Conservation (phyloP, 116 monocot species). For the Phalaenopsis hybrid region DNA sequence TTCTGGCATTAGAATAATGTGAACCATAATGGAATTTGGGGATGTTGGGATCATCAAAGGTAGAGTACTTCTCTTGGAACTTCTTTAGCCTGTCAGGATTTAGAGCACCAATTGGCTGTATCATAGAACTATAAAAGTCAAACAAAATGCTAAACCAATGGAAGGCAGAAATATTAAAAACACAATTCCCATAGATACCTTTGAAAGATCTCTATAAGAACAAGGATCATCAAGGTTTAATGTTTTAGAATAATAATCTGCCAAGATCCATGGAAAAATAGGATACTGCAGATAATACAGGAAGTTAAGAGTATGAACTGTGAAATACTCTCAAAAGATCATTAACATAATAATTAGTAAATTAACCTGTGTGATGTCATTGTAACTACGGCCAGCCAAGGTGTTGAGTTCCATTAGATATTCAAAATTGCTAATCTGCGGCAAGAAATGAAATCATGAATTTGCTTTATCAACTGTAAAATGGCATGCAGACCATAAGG, state of each 20-base stretch:
- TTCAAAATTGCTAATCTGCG: conserved; percentile 98
- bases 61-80: conserved; percentile 80
- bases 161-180: conserved; percentile 6
- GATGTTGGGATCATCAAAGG: conserved; percentile 86
- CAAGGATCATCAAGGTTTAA: conserved; percentile 70
- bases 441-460: conserved; percentile 9
- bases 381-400: conserved; percentile 94
- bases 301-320: neutral
- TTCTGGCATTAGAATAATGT: conserved; percentile 92
- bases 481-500: conserved; percentile 12
- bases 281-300: conserved; percentile 70
- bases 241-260: conserved; percentile 70
- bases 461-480: neutral
- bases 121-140: conserved; percentile 6
- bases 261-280: conserved; percentile 95
- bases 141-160: conserved; percentile 1
- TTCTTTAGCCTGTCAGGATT: conserved; percentile 87
- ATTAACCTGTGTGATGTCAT: conserved; percentile 94
- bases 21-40: conserved; percentile 98
- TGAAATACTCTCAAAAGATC: neutral
- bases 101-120: conserved; percentile 91
- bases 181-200: conserved; percentile 35
- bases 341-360: neutral
- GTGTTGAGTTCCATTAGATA: conserved; percentile 98
- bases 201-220: conserved; percentile 89